Evolutionary conservation across 2,329 filamentous ascomycete species (phyloP).

Genomic region (Exutisphaerella laricina): DNA sequence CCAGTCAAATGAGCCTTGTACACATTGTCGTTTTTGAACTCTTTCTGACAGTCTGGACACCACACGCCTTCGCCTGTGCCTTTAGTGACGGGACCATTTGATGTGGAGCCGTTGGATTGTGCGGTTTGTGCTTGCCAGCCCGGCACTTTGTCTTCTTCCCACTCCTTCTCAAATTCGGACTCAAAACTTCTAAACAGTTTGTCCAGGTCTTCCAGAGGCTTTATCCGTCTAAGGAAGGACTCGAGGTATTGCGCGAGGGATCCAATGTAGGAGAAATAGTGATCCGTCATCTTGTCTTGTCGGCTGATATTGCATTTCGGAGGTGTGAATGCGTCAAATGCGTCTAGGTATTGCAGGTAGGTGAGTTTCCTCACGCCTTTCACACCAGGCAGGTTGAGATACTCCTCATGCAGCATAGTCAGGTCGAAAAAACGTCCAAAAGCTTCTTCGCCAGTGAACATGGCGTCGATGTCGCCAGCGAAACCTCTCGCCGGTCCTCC

Average conservation of each 20-base stretch:
- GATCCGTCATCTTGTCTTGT: conserved; percentile 80
- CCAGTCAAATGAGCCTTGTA: conserved; percentile 84
- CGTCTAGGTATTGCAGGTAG: conserved; percentile 88
- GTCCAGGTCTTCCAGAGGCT: conserved; percentile 79
- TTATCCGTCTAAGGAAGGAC: conserved; percentile 75
- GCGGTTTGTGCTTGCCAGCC: conserved; percentile 62
- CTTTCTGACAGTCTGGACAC: conserved; percentile 89
- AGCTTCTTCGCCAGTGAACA: conserved; percentile 94
- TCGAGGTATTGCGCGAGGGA: conserved; percentile 79
- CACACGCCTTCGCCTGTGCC: conserved; percentile 66
- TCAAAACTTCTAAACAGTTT: conserved; percentile 72
- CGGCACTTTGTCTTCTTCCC: conserved; percentile 71
- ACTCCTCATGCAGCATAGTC: conserved; percentile 75
- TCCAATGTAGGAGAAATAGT: conserved; percentile 85
- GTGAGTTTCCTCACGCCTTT: conserved; percentile 62
- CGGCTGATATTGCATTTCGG: conserved; percentile 70
- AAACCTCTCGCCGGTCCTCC: conserved; percentile 39
- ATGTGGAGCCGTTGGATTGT: conserved; percentile 20
- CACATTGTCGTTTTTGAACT: conserved; percentile 92
- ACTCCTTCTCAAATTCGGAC: conserved; percentile 74
- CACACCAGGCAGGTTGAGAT: conserved; percentile 79
- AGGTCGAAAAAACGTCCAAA: conserved; percentile 92
- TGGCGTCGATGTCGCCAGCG: conserved; percentile 65
- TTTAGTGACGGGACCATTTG: conserved; percentile 43
- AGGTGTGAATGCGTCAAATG: conserved; percentile 79